These are phyloP conservation scores for Cercospora beticola DNA, from an alignment of 2,329 filamentous ascomycete species.

Conservation along the genomic window DNA sequence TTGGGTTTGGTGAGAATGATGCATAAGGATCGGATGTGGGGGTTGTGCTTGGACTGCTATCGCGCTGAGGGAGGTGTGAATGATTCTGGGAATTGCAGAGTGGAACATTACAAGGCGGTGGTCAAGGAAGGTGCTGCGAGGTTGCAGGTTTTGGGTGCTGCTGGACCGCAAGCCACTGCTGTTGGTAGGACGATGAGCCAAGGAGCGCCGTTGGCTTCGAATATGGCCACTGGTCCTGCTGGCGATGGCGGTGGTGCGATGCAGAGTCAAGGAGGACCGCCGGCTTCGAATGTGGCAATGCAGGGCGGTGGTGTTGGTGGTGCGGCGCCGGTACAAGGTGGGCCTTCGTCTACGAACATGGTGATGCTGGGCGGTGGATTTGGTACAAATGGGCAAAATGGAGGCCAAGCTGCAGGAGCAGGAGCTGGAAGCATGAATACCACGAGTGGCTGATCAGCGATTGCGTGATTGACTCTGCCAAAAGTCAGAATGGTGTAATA, in stretches of 20 bases:
- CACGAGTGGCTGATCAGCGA: background rate
- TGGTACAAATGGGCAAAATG: background rate
- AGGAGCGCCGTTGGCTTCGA: background rate
- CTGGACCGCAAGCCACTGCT: background rate
- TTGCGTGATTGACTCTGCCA: background rate
- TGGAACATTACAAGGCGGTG: slow-evolving; percentile 30
- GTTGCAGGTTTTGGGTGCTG: background rate
- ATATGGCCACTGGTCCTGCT: background rate
- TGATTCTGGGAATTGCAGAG: slow-evolving; percentile 28
- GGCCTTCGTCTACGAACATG: background rate
- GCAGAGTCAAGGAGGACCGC: background rate
- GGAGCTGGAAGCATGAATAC: background rate
- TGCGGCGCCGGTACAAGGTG: background rate
- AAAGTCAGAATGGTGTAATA: background rate
- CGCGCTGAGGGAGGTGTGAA: slow-evolving; percentile 22
- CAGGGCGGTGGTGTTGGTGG: background rate
- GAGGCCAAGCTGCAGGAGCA: background rate
- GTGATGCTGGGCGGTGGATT: background rate
- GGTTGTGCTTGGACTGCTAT: slow-evolving; percentile 36
- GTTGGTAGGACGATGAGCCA: background rate
- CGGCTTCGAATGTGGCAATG: background rate
- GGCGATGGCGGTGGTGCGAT: background rate
- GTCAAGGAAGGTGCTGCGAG: background rate
- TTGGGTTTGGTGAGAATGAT: slow-evolving; percentile 25
- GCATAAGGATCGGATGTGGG: slow-evolving; percentile 33